Evolutionary conservation across 139 green algal species (phyloP).

Genomic region (Tetradesmus lagerheimii): DNA sequence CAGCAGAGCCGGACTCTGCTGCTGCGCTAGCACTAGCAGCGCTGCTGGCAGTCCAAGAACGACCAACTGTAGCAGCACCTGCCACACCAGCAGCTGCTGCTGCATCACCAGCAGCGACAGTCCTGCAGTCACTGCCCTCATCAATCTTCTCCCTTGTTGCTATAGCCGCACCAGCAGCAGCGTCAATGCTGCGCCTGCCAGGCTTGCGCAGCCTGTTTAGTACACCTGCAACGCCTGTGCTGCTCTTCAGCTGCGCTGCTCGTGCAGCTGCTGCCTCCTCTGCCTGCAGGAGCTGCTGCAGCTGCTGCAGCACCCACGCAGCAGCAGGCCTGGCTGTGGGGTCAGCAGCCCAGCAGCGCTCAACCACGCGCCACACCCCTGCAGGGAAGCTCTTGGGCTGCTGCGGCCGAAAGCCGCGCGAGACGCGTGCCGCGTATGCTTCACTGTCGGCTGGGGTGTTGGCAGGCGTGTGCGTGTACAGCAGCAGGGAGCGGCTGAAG

Average conservation of each 20-base stretch:
- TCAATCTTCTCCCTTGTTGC: not conserved
- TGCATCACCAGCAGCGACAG: not conserved
- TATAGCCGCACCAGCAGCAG: not conserved
- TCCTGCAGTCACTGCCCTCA: not conserved
- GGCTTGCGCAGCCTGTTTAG: not conserved
- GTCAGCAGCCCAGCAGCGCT: slow-evolving; percentile 28
- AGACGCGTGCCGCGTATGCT: not conserved
- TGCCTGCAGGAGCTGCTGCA: not conserved
- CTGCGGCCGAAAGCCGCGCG: slow-evolving; percentile 13
- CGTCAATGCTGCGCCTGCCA: not conserved
- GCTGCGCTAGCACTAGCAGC: not conserved
- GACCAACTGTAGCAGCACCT: not conserved
- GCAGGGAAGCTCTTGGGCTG: not conserved
- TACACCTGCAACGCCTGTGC: not conserved
- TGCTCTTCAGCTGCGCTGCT: not conserved
- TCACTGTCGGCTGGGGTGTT: not conserved
- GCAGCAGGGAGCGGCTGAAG: not conserved
- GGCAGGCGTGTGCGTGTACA: slow-evolving; percentile 35
- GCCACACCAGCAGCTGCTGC: not conserved
- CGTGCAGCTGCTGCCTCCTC: not conserved
- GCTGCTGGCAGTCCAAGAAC: not conserved
- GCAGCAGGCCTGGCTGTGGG: not conserved
- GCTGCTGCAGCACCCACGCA: not conserved
- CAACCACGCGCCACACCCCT: not conserved
- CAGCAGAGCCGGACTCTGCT: not conserved